Evolutionary conservation across 2,329 filamentous ascomycete genomes (phyloP).

Genomic region (Aureobasidium sp.): DNA sequence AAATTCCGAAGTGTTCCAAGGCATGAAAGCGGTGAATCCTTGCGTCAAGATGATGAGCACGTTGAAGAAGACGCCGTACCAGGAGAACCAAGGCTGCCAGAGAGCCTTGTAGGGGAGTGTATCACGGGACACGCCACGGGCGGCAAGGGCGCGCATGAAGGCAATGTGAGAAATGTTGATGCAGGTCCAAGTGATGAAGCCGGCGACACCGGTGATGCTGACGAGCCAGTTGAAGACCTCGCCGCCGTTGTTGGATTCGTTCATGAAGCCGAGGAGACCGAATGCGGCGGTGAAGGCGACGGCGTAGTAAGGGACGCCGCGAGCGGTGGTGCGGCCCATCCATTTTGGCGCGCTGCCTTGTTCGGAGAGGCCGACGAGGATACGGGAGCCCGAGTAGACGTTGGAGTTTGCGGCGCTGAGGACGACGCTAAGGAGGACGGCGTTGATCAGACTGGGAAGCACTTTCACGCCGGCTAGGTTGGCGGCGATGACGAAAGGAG

Average conservation of each 20-base stretch:
- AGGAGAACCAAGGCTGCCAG: conserved; percentile 57
- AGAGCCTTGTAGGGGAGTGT: conserved; percentile 63
- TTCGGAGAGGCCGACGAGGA: conserved; percentile 59
- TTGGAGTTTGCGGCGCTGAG: conserved; percentile 49
- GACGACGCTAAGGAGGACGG: conserved; percentile 53
- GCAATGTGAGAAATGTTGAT: conserved; percentile 66
- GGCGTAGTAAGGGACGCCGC: conserved; percentile 40
- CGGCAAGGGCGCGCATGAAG: conserved; percentile 59
- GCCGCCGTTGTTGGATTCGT: conserved; percentile 58
- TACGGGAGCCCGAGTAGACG: conserved; percentile 58
- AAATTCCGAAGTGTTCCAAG: conserved; percentile 64
- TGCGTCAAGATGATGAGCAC: conserved; percentile 41
- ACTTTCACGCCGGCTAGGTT: conserved; percentile 53
- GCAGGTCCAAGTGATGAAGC: conserved; percentile 63
- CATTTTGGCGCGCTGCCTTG: conserved; percentile 39
- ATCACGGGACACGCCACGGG: conserved; percentile 60
- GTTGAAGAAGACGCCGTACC: conserved; percentile 60
- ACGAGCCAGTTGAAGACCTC: conserved; percentile 68
- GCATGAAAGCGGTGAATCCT: conserved; percentile 39
- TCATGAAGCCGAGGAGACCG: conserved; percentile 65
- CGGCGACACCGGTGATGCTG: conserved; percentile 45
- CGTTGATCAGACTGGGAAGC: conserved; percentile 59
- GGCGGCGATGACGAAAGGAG: conserved; percentile 62
- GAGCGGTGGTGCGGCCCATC: conserved; percentile 36
- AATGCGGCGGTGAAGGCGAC: conserved; percentile 45